A percentile compares a stretch with the other conserved stretches of the same genome.
Evolutionary conservation across 2,329 filamentous ascomycete species (phyloP).

Genomic region (Cucurbitaria berberidis): DNA sequence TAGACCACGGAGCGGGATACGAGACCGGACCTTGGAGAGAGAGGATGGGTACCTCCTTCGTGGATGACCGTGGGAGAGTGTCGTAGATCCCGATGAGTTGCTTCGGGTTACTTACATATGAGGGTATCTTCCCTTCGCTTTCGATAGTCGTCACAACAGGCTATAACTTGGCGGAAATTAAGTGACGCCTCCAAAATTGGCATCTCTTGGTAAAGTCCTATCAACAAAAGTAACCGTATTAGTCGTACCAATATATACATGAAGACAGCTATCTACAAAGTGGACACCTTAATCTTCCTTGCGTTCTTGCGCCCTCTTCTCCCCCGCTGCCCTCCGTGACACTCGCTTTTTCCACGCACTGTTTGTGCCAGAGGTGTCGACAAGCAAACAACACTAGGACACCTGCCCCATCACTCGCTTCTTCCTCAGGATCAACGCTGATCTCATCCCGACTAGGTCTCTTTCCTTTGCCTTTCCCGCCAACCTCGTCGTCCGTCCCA

Average conservation of each 20-base stretch:
- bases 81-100: no score
- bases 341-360: conserved; percentile 39
- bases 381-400: conserved; percentile 49
- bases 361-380: conserved; percentile 49
- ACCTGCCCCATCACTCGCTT: conserved; percentile 4
- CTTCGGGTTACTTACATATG: no score
- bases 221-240: not conserved
- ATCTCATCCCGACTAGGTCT: conserved; percentile 15
- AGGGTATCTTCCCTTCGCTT: no score
- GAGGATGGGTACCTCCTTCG: no score
- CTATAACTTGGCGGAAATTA: no score
- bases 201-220: not conserved
- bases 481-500: conserved; percentile 48
- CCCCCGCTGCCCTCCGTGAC: not conserved
- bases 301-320: conserved; percentile 1
- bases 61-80: no score
- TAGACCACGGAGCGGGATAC: no score
- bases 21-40: no score
- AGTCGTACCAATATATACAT: not conserved
- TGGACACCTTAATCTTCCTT: conserved; percentile 32
- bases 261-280: conserved; percentile 31
- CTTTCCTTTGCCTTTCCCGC: conserved; percentile 53
- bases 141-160: no score
- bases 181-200: not conserved
- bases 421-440: conserved; percentile 6